A percentile compares a stretch with the other conserved stretches of the same genome.
Evolutionary conservation across 441 rosid species (phyloP).

Genomic region (Omphalea diandra): DNA sequence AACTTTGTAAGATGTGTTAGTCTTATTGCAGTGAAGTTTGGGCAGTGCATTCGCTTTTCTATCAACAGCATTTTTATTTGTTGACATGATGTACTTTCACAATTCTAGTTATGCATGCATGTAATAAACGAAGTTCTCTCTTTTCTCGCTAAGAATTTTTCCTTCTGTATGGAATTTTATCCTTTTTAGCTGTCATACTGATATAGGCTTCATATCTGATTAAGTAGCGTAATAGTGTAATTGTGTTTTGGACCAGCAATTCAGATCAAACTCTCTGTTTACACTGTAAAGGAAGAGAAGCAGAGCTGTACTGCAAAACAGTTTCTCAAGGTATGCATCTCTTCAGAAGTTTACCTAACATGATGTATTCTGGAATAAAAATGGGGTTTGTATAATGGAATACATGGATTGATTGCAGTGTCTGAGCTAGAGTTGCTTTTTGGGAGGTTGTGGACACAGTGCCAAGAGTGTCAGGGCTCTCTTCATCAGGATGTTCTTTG

Average conservation of each 20-base stretch:
- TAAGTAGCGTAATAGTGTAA: conserved; percentile 15
- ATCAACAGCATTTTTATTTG: neutral
- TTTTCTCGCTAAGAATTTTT: neutral
- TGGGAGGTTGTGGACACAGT: conserved; percentile 93
- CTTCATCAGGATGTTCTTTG: conserved; percentile 99
- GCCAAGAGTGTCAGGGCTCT: conserved; percentile 98
- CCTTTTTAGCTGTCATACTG: neutral
- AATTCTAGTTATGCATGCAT: neutral
- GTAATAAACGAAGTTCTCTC: neutral
- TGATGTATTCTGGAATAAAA: neutral
- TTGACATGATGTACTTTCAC: neutral
- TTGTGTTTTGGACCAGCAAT: conserved; percentile 39
- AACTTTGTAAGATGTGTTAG: neutral
- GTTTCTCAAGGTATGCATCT: conserved; percentile 69
- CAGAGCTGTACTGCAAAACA: conserved; percentile 83
- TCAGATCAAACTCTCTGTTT: conserved; percentile 67
- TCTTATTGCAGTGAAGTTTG: neutral
- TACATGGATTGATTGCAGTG: conserved; percentile 47
- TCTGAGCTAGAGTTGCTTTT: conserved; percentile 82
- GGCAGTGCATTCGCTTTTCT: neutral
- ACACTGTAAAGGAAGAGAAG: conserved; percentile 93
- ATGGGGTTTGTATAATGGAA: neutral
- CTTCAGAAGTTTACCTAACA: conserved; percentile 4
- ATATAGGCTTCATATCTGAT: neutral
- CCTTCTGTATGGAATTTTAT: neutral